These are phyloP conservation scores for Funneliformis geosporum DNA, from an alignment of 192 early-diverging fungal species.

Conservation along the genomic window DNA sequence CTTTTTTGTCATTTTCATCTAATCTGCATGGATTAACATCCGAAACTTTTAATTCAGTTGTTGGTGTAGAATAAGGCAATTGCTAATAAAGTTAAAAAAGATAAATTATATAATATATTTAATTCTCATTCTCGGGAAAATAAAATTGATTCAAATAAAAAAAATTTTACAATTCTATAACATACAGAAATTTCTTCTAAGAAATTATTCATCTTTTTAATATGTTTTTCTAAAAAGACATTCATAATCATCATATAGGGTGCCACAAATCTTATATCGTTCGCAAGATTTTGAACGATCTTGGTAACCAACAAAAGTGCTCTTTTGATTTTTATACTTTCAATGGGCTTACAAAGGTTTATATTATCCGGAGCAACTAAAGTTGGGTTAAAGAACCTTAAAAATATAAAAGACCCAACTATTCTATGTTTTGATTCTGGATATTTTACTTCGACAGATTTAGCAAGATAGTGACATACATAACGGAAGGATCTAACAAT, in stretches of 20 bases:
- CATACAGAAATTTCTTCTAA: slow-evolving; percentile 73
- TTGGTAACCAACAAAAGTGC: slow-evolving; percentile 89
- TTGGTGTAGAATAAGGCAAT: slow-evolving; percentile 4
- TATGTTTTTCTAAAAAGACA: slow-evolving; percentile 80
- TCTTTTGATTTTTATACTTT: slow-evolving; percentile 70
- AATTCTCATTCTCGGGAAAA: not conserved
- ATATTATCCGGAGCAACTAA: slow-evolving; percentile 91
- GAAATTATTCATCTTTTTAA: slow-evolving; percentile 73
- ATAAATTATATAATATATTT: not conserved
- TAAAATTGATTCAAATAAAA: not conserved
- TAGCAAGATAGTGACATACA: slow-evolving; percentile 78
- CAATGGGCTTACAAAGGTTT: slow-evolving; percentile 54
- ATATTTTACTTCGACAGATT: slow-evolving; percentile 76
- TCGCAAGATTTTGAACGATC: slow-evolving; percentile 94
- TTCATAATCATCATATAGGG: slow-evolving; percentile 91
- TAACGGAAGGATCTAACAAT: slow-evolving; percentile 62
- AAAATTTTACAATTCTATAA: too few relatives aligned
- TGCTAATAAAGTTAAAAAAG: not conserved
- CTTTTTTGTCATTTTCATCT: slow-evolving; percentile 40
- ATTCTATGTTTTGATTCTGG: slow-evolving; percentile 80
- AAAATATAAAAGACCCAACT: slow-evolving; percentile 93
- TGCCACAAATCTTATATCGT: slow-evolving; percentile 88
- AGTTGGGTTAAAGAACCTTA: slow-evolving; percentile 93
- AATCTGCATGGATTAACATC: slow-evolving; percentile 31
- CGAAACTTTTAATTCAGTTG: not conserved